Base-by-base conservation (phyloP, 2,329 filamentous ascomycete genomes). In the Calonectria ilicicola region DNA sequence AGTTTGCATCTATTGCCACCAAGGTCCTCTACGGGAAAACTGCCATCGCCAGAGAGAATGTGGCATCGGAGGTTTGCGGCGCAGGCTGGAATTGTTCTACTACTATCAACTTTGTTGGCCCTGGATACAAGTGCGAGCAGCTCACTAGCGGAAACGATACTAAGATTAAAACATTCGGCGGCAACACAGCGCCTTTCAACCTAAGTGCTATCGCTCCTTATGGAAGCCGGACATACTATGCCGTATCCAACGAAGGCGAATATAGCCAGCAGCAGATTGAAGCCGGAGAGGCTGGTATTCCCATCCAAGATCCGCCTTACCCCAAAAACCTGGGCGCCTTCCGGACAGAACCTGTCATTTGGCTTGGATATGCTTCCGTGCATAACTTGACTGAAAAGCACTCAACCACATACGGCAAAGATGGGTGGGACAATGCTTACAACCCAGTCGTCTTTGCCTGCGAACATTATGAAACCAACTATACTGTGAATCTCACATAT, bases 381-480 rank as follows among this genome's bases (percentile, higher is more conserved):
- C 49, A 79, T 0, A 46, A 78, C 12, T 9, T 69, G 0, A 70
- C 29, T 1, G 47, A 65, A 38, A 21, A 49, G 1, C 77, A 76
- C 3, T 64, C 75, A 0, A 65, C 32, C 0, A 4, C 60, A 0
- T 69, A 49, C 0, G 9, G 53, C 0, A 9, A 27, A 0, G 5
- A 63, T 1, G 75, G 73, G 3, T 79, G 77, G 77, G 32, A 73
- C 1, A 58, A 74, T 1, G 77, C 72, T 0, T 79, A 73, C 15
- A 77, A 70, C 0, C 66, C 75, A 0, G 29, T 69, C 0, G 68
- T 78, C 2, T 73, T 79, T 40, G 77, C 73, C 2, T 79, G 77
- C 5, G 77, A 79, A 10, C 77, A 79, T 14, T 79, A 72, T 32
- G 77, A 79, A 32, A 73, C 73, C 1, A 76, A 76, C 0, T 78